A percentile compares a stretch with the other conserved stretches of the same genome.
Evolutionary conservation across 192 early-diverging fungal species (phyloP).

Genomic region (Coemansia sp.): DNA sequence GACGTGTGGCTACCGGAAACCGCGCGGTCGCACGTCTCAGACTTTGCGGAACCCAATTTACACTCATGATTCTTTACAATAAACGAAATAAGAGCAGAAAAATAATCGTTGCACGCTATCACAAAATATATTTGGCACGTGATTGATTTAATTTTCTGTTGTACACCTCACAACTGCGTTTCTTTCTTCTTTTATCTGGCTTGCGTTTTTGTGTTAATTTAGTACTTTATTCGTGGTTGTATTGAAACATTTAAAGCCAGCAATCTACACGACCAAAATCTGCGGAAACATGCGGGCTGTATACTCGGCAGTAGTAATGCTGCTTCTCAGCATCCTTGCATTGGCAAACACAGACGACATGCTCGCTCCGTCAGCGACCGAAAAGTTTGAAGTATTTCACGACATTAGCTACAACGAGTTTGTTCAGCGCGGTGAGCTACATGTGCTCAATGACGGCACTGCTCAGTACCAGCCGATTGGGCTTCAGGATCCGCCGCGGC

Average conservation of each 20-base stretch:
- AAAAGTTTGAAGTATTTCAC: conserved; percentile 41
- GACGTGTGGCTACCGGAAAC: neutral
- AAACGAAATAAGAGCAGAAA: too few species aligned
- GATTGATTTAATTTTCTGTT: neutral
- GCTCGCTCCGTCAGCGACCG: neutral
- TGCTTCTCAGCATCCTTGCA: conserved; percentile 5
- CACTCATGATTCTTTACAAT: neutral
- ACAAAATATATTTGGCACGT: neutral
- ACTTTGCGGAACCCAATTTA: neutral
- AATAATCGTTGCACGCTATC: too few species aligned
- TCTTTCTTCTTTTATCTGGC: neutral
- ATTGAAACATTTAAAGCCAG: neutral
- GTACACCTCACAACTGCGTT: neutral
- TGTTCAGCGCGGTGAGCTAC: conserved; percentile 43
- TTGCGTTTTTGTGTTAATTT: neutral
- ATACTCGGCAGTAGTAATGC: neutral
- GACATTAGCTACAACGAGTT: conserved; percentile 15
- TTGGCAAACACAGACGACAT: neutral
- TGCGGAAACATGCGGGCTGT: neutral
- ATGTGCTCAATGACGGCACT: conserved; percentile 26
- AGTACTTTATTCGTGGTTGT: neutral
- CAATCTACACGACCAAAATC: neutral
- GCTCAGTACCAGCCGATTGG: conserved; percentile 21
- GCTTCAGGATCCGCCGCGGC: conserved; percentile 20
- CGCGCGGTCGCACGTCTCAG: neutral